Base-by-base conservation (phyloP, 2,329 filamentous ascomycete species). In the Setomelanomma holmii region DNA sequence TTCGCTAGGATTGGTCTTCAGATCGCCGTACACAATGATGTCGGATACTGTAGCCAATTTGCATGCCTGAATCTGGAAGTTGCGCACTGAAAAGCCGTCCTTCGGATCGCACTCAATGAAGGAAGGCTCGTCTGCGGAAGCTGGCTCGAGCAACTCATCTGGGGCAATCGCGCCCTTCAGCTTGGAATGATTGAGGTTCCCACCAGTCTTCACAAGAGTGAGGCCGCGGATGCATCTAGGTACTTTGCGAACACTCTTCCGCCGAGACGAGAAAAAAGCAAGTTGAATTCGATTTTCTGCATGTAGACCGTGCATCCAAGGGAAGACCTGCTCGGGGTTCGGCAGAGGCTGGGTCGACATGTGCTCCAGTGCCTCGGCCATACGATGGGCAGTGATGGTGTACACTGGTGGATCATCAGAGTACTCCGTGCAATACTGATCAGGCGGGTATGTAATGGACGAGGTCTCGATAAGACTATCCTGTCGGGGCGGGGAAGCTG, bases 281-380 rank as follows among this genome's bases (percentile, higher is more conserved):
- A 95, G 84, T 69, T 99, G 95, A 47, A 96, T 84, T 55, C 91
- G 87, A 69, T 99, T 99, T 55, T 89, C 86, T 0, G 90, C 88
- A 68, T 98, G 93, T 35, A 98, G 79, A 20, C 95, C 95, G 76
- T 99, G 95, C 20, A 97, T 81, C 95, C 95, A 99, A 2, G 95
- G 95, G 68, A 98, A 99, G 56, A 98, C 90, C 55, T 87, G 82
- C n/a, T 88, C 85, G 0, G 95, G 87, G 49, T 93, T 87, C 5
- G 95, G 93, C 20, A 98, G 80, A 1, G 92, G 89, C 67, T 96
- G 91, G 2, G 86, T 84, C 3, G 93, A 85, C 53, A 86, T 79
- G 66, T 93, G 85, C 59, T 96, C 86, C 27, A 98, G 71, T 1
- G 93, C 91, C 40, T 86, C 81, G 10, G 86, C 85, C 38, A 97